Base-by-base conservation (phyloP, 495 filamentous ascomycete genomes). In the Hypoxylon fuscum region DNA sequence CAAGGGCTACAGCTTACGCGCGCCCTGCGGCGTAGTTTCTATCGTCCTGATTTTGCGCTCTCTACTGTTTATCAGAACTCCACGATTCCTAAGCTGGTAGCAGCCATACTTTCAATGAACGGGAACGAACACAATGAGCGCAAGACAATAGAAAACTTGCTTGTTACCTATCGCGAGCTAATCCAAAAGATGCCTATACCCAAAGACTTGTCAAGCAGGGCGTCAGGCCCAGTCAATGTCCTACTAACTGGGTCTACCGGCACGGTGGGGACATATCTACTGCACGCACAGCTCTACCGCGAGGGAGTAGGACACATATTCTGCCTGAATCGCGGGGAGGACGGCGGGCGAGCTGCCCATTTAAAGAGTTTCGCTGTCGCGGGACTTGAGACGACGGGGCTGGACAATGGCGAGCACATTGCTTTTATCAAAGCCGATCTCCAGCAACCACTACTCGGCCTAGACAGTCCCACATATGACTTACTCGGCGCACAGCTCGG, bases 161-260 rank as follows among this genome's bases (percentile, higher is more conserved):
- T 66, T 6, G 29, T 50, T 0, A 66, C 56, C 2, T 66, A 66
- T 18, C 52, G 46, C 18, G 46, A 10, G 17, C 51, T 66, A 9
- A 59, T 67, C 44, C 46, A 54, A 38, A 63, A 20, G n/a, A 57
- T 61, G 8, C 29, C 55, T 3, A 14, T 12, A 2, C 35, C 58
- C 8, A 27, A 8, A 47, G 21, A 5, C 15, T 8, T 20, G n/a
- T 23, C 42, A 20, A n/a, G n/a, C 21, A 7, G 8, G 56, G 40
- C 3, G 35, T n/a, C 5, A 6, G 17, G 23, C 10, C 0, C n/a
- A 14, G 5, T 35, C 7, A 35, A 72, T 5, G 71, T 82, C 20
- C 57, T 83, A 45, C 66, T 85, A 8, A 83, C 78, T 1, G 81
- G 81, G 12, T 75, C 77, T 1, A 84, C 82, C 2, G 82, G 81